phyloP scores from a whole-genome alignment of 768 basidiomycete genomes.

The Kwoniella bestiolae region DNA sequence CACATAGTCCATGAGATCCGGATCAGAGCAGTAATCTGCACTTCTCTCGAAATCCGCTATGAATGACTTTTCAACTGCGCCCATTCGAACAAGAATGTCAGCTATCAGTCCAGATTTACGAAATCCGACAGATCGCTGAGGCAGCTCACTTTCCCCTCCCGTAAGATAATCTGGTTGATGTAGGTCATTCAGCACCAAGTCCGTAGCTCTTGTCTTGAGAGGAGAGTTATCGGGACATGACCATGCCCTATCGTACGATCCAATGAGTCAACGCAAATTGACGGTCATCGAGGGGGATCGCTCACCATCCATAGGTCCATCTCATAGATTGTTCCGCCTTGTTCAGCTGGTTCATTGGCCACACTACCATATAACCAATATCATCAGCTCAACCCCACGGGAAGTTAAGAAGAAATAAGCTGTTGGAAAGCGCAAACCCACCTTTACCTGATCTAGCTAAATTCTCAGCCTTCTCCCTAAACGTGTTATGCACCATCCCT shows the following conservation, averaged over 20 bases:
- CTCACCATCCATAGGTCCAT: conserved; percentile 50
- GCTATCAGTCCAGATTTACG: no score
- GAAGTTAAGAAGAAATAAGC: no score
- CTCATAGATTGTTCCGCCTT: conserved; percentile 47
- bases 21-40: conserved; percentile 41
- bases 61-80: conserved; percentile 27
- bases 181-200: conserved; percentile 44
- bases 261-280: background rate
- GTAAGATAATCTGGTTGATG: conserved; percentile 1
- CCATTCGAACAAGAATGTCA: background rate
- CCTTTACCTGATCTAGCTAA: conserved; percentile 37
- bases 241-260: conserved; percentile 30
- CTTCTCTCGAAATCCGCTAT: conserved; percentile 45
- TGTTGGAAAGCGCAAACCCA: conserved; percentile 2
- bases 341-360: conserved; percentile 40
- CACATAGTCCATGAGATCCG: conserved; percentile 40
- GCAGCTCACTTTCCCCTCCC: conserved; percentile 7
- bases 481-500: conserved; percentile 39
- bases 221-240: conserved; percentile 45
- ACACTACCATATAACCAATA: conserved; percentile 29
- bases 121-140: no score
- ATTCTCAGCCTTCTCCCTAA: conserved; percentile 37
- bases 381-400: no score
- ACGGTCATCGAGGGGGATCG: no score
- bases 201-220: conserved; percentile 40